These are phyloP conservation scores for Caloboletus firmus DNA, from an alignment of 1,284 basidiomycete species.

Conservation along the genomic window DNA sequence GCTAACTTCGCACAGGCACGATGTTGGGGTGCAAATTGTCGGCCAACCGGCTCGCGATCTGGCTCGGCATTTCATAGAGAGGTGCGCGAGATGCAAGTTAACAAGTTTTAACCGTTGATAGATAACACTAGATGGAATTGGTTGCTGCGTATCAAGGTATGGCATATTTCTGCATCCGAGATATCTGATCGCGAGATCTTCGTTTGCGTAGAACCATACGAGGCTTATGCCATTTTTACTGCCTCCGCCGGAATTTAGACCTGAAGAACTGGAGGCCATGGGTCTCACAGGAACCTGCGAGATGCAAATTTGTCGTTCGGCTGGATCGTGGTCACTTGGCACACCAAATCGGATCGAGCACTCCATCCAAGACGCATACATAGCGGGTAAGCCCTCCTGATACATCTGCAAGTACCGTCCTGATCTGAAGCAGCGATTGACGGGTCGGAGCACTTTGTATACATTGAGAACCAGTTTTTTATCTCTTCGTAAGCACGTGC, in stretches of 20 bases:
- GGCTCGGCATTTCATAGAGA: constrained; percentile 92
- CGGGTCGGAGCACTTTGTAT: constrained; percentile 90
- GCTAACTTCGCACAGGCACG: constrained; percentile 66
- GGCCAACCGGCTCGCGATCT: constrained; percentile 96
- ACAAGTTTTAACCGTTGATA: constrained; percentile 22
- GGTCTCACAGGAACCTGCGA: constrained; percentile 96
- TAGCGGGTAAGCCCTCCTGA: constrained; percentile 62
- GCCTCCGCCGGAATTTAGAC: constrained; percentile 91
- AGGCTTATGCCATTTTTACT: constrained; percentile 92
- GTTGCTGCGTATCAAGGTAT: constrained; percentile 85
- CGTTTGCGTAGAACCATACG: constrained; percentile 71
- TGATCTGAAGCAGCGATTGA: constrained; percentile 73
- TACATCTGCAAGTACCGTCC: not conserved
- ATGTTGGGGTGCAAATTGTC: constrained; percentile 92
- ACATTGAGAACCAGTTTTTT: constrained; percentile 99
- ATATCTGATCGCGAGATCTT: not conserved
- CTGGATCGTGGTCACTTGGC: constrained; percentile 95
- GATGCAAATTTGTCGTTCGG: constrained; percentile 93
- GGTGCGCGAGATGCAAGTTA: constrained; percentile 45
- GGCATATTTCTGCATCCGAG: constrained; percentile 11
- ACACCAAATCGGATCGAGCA: constrained; percentile 85
- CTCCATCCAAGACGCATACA: constrained; percentile 94
- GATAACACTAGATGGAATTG: constrained; percentile 74
- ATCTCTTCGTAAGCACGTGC: constrained; percentile 75
- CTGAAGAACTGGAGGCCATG: constrained; percentile 76